Conservation (phyloP, 208 protist genomes). For the Acanthamoeba royreba region DNA sequence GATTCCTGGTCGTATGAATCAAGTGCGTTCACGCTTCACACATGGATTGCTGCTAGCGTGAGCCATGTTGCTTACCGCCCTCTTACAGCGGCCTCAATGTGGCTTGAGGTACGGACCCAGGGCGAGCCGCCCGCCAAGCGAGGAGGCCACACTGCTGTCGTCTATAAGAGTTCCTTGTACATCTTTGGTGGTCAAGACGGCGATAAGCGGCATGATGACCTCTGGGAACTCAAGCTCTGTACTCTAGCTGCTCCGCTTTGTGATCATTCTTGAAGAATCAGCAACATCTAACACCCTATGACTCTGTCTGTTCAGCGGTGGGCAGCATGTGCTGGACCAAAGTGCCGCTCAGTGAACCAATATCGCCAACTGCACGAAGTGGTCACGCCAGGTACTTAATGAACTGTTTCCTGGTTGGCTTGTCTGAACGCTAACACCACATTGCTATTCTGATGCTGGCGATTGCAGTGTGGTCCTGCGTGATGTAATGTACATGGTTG, state of each 20-base stretch:
- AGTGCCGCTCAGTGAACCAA: neutral
- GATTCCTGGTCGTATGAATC: neutral
- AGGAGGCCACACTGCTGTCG: neutral
- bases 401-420: no score
- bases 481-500: neutral
- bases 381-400: neutral
- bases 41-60: no score
- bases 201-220: neutral
- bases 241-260: neutral
- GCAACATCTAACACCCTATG: no score
- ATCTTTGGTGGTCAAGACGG: neutral
- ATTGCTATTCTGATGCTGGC: no score
- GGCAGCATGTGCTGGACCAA: neutral
- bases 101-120: neutral
- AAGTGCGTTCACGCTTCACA: neutral
- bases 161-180: neutral
- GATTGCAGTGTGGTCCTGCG: neutral
- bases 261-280: neutral
- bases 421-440: no score
- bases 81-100: neutral
- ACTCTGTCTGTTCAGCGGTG: neutral
- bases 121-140: neutral
- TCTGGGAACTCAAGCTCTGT: constrained; percentile 9
- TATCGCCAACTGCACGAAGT: neutral
- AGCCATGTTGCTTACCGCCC: neutral